These are phyloP conservation scores for Porodaedalea pini DNA, from an alignment of 1,284 basidiomycete species.

Conservation along the genomic window DNA sequence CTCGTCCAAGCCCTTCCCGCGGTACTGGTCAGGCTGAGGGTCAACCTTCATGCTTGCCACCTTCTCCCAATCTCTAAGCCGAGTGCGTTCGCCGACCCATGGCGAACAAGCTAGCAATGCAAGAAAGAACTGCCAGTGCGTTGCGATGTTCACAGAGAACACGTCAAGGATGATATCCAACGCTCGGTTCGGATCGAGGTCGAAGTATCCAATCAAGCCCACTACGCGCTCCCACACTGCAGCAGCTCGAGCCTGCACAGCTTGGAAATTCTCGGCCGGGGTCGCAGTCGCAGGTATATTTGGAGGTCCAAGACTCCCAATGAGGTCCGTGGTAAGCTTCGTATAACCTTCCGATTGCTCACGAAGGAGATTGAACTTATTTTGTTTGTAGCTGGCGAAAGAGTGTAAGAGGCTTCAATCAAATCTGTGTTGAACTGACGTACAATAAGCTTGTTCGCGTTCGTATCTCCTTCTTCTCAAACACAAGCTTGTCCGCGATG, in stretches of 20 bases:
- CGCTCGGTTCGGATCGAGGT: constrained; percentile 91
- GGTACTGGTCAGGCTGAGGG: constrained; percentile 41
- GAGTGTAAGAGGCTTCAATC: constrained; percentile 11
- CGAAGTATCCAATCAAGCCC: constrained; percentile 91
- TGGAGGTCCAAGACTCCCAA: constrained; percentile 72
- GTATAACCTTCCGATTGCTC: constrained; percentile 98
- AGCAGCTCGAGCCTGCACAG: constrained; percentile 62
- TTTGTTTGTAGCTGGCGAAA: constrained; percentile 84
- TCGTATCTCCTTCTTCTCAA: constrained; percentile 75
- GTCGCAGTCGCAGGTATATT: constrained; percentile 58
- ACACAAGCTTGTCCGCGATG: constrained; percentile 54
- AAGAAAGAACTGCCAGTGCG: constrained; percentile 91
- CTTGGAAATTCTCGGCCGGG: constrained; percentile 54
- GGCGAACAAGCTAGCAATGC: constrained; percentile 81
- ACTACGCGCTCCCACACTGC: constrained; percentile 85
- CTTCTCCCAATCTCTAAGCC: constrained; percentile 33
- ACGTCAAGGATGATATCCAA: constrained; percentile 93
- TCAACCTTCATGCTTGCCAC: constrained; percentile 39
- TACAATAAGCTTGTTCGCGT: constrained; percentile 77
- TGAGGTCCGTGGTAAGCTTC: constrained; percentile 83
- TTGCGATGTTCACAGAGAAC: constrained; percentile 75
- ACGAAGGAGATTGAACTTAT: constrained; percentile 95
- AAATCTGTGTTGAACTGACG: constrained; percentile 32
- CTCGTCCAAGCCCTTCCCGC: constrained; percentile 62
- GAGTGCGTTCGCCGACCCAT: constrained; percentile 54